Evolutionary conservation across 305 asterid genomes (phyloP), one percentile per base, ranked within the genome.

Genomic region (Fraxinus nigra): DNA sequence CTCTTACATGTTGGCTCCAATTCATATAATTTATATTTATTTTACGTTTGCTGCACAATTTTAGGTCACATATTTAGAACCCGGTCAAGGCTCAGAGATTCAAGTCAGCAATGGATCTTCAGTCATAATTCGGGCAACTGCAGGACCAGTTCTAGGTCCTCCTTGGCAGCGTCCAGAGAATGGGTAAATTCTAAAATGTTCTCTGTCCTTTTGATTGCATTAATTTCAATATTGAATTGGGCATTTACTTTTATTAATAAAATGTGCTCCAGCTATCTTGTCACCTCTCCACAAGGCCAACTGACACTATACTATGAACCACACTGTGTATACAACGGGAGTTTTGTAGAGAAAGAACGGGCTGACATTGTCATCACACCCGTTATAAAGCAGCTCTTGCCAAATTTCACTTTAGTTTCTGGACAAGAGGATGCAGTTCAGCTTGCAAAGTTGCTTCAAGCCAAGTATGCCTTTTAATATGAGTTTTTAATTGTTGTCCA

Each of bases 161-260:
- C 98, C 99, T 18, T 95, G 99, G 99, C 94, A 94, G 90, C 92
- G 94, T 26, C 97, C 99, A 16, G 99, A 95, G 90, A 94, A 94
- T 13, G 97, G 97, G 98, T 95, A 85, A 28, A 56, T 80, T 82
- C 30, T 77, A 72, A 32, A 22, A 24, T 10, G 35, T 14, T 24
- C 28, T 37, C 67, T 65, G 69, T 35, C 48, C 59, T 28, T 24
- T 4, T 59, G 13, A 56, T 59, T 30, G 75, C 14, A 78, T 72
- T 3, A 40, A 43, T 14, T 28, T 75, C 54, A 77, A 34, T 24
- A 33, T 70, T 46, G 73, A 22, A 46, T 79, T 72, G 28, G 63
- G 28, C 24, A 20, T 84, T 83, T 51, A 63, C 67, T 34, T 56
- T 33, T 16, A 38, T 65, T 43, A 13, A 11, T 26, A n/a, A 82